Conservation (phyloP, 2,329 filamentous ascomycete species). For the Botrytis galanthina region DNA sequence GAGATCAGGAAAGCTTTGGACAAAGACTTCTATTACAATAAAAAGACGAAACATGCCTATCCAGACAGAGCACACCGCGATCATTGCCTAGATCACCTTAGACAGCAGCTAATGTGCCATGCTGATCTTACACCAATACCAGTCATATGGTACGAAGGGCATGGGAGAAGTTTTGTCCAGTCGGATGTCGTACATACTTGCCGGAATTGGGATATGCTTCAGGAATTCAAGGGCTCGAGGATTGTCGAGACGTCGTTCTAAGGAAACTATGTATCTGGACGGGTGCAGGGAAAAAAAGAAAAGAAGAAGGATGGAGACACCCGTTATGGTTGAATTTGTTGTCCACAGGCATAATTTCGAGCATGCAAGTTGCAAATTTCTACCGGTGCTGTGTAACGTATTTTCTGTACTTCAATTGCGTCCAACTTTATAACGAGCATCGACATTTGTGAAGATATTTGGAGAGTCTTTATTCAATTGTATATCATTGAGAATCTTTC, state of each 20-base stretch:
- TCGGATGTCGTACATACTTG: neutral
- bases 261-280: too few species aligned
- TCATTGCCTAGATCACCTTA: conserved; percentile 5
- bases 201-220: neutral
- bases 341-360: neutral
- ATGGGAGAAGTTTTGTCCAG: conserved; percentile 1
- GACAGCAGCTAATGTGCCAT: conserved; percentile 9
- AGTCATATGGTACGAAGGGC: neutral
- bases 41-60: neutral
- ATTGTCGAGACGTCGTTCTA: neutral
- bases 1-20: neutral
- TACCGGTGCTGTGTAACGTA: neutral
- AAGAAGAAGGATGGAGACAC: neutral
- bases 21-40: neutral
- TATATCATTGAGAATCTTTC: too few species aligned
- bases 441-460: too few species aligned
- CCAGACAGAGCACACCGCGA: neutral
- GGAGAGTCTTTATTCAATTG: too few species aligned
- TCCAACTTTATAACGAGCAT: too few species aligned
- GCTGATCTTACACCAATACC: conserved; percentile 9
- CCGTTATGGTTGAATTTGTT: neutral
- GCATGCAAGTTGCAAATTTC: neutral
- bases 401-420: too few species aligned
- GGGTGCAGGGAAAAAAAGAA: too few species aligned
- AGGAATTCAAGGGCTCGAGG: neutral